Evolutionary conservation across 257 asterid genomes (phyloP).

Genomic region (Nicotiana noctiflora): DNA sequence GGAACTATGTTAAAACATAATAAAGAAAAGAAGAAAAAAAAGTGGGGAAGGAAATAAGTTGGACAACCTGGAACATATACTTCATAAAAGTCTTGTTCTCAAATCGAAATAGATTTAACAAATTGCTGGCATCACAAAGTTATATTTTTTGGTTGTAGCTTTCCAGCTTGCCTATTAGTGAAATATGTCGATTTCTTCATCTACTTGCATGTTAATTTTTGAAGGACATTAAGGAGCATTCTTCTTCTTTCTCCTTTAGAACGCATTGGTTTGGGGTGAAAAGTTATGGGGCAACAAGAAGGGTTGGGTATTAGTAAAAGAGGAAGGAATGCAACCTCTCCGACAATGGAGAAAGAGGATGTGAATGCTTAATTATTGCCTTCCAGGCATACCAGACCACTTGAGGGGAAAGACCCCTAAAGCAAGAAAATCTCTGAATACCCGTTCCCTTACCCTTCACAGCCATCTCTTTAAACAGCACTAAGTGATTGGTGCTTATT

Average conservation of each 20-base stretch:
- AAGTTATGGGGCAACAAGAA: neutral
- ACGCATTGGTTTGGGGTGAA: neutral
- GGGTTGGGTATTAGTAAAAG: neutral
- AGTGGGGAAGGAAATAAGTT: neutral
- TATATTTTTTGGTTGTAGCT: neutral
- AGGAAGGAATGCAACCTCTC: neutral
- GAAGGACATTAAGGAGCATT: neutral
- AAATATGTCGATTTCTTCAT: neutral
- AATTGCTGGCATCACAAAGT: neutral
- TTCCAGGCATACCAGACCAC: neutral
- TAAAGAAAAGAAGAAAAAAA: neutral
- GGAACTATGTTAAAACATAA: neutral
- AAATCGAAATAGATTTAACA: neutral
- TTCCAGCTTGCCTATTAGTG: neutral
- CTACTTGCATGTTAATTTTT: neutral
- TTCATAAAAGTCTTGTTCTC: neutral
- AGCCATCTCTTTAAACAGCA: neutral
- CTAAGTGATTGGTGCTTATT: neutral
- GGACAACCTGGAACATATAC: neutral
- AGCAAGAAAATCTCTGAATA: neutral
- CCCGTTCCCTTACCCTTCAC: neutral
- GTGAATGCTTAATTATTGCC: neutral
- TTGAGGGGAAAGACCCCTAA: neutral
- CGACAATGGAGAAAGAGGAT: neutral
- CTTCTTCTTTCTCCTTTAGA: neutral